Evolutionary conservation across 2,329 filamentous ascomycete species (phyloP), one percentile per base, ranked within the genome.

Genomic region (Fusarium sp.): DNA sequence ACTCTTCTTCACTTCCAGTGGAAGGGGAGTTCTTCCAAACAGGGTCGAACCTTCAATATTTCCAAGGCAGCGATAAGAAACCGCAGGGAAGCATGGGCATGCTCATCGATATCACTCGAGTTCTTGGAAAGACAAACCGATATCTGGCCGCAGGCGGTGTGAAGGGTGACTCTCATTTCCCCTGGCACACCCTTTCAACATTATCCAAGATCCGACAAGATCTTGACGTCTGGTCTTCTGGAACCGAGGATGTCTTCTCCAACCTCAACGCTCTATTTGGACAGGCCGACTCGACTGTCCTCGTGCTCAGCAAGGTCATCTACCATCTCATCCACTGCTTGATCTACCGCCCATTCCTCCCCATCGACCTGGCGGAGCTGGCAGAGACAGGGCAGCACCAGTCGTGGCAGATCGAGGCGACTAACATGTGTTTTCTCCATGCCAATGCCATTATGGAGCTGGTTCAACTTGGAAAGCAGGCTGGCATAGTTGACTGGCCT

Each of bases 391-490:
- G 91, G 1, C 93, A 96, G 74, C 92, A 96, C 71, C 93, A 96
- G 76, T 94, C 92, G 27, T 97, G 93, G 93, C 93, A 96, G 76
- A 95, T 96, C 51, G 92, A 96, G 77, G 92, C 93, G 0, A 96
- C 93, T 0, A 95, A 96, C 74, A 85, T 95, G 76, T 96, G 93
- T 78, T 96, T 89, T 77, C 82, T 94, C 16, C 93, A 97, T 71
- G 93, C 93, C 6, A 97, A 96, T 74, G 92, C 93, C 5, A 94
- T 96, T 56, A 89, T 92, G 1, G 93, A 96, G 74, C 81, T 97
- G 3, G 90, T 93, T 4, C 91, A 95, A 75, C 86, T 94, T 14
- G 92, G 92, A 1, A 90, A 90, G 68, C 90, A 91, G 69, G 89
- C 90, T 1, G 86, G 88, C 1, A 87, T 90, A 2, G 88, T 94